These are phyloP conservation scores for Xylaria sp. DNA, from an alignment of 2,329 filamentous ascomycete species.

Conservation along the genomic window DNA sequence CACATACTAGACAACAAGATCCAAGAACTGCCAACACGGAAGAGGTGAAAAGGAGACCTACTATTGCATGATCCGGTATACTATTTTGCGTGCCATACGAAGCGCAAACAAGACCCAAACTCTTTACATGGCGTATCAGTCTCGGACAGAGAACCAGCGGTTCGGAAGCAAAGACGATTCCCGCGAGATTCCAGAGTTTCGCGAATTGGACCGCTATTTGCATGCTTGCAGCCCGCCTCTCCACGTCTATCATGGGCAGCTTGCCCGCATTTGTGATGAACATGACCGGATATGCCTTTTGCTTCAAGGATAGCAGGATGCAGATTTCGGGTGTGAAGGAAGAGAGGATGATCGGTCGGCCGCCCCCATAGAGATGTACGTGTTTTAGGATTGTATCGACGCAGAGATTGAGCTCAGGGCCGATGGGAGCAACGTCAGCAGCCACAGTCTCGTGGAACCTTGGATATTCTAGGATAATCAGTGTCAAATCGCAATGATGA, in stretches of 20 bases:
- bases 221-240: constrained; percentile 52
- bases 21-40: background rate
- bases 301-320: constrained; percentile 50
- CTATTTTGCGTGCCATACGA: constrained; percentile 53
- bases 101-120: constrained; percentile 49
- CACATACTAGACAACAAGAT: no score
- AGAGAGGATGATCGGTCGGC: constrained; percentile 51
- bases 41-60: constrained; percentile 26
- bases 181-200: constrained; percentile 52
- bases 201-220: constrained; percentile 55
- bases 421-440: constrained; percentile 50
- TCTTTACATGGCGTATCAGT: constrained; percentile 51
- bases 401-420: constrained; percentile 55
- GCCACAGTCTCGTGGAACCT: constrained; percentile 53
- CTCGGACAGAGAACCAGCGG: constrained; percentile 52
- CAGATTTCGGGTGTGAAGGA: constrained; percentile 54
- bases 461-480: constrained; percentile 52
- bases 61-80: constrained; percentile 40
- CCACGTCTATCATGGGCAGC: constrained; percentile 47
- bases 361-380: constrained; percentile 43
- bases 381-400: constrained; percentile 52
- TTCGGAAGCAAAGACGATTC: constrained; percentile 53
- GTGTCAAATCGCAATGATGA: background rate
- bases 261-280: constrained; percentile 51
- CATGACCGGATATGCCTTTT: constrained; percentile 50